A percentile compares a stretch with the other conserved stretches of the same genome.
phyloP scores from a whole-genome alignment of 768 basidiomycete species.

The Termitomyces sp. region DNA sequence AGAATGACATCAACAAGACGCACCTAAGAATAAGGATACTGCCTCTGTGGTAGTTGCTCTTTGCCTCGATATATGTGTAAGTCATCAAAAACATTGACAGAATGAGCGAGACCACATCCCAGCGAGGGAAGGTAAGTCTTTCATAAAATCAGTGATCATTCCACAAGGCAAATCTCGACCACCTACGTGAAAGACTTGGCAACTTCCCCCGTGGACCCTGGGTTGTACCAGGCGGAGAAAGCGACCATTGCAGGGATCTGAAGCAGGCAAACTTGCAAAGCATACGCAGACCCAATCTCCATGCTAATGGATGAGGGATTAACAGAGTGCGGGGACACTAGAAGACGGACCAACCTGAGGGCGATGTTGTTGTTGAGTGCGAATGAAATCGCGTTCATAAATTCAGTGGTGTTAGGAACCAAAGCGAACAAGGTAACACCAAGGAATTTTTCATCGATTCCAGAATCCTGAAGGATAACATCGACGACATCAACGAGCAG shows the following conservation, averaged over 20 bases:
- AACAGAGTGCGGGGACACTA: background rate
- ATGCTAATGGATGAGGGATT: slow-evolving; percentile 54
- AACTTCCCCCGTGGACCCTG: slow-evolving; percentile 78
- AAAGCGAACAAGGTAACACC: slow-evolving; percentile 96
- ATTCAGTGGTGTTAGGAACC: slow-evolving; percentile 98
- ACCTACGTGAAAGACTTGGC: slow-evolving; percentile 93
- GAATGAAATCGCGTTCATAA: slow-evolving; percentile 99
- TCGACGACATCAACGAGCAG: slow-evolving; percentile 95
- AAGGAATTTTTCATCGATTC: slow-evolving; percentile 96
- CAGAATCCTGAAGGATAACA: slow-evolving; percentile 83
- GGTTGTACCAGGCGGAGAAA: slow-evolving; percentile 94
- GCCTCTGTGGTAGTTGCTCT: slow-evolving; percentile 96
- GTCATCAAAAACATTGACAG: slow-evolving; percentile 97
- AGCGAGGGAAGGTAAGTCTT: slow-evolving; percentile 95
- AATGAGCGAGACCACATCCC: slow-evolving; percentile 95
- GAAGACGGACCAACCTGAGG: slow-evolving; percentile 55
- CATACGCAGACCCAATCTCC: slow-evolving; percentile 99
- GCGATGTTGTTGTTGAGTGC: slow-evolving; percentile 97
- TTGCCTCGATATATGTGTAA: slow-evolving; percentile 99
- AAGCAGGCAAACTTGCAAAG: slow-evolving; percentile 93
- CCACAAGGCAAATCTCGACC: background rate
- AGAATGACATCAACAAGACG: slow-evolving; percentile 2
- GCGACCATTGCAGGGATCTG: slow-evolving; percentile 99
- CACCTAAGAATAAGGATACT: slow-evolving; percentile 93
- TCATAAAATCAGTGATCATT: slow-evolving; percentile 1